These are phyloP conservation scores for Arthonia radiata DNA, from an alignment of 495 filamentous ascomycete species.

Conservation along the genomic window DNA sequence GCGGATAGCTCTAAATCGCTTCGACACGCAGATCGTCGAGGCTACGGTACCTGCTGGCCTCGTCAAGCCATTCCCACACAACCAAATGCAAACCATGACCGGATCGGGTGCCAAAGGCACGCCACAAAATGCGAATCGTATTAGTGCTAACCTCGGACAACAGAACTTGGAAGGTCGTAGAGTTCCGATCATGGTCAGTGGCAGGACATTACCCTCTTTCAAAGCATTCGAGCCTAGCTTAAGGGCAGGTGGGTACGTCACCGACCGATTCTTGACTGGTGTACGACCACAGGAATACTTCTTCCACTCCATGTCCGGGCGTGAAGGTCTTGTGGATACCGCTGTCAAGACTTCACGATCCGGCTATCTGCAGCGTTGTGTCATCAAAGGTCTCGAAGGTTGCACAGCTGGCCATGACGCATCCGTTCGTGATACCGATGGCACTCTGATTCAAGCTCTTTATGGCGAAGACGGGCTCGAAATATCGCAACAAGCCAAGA, in stretches of 20 bases:
- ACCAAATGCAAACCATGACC: constrained; percentile 99
- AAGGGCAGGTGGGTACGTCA: constrained; percentile 81
- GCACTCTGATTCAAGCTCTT: constrained; percentile 78
- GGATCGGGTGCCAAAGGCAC: constrained; percentile 87
- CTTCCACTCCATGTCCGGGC: constrained; percentile 98
- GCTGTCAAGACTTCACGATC: constrained; percentile 95
- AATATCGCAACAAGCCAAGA: constrained; percentile 77
- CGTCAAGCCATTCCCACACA: constrained; percentile 77
- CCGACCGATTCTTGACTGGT: constrained; percentile 91
- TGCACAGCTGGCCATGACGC: constrained; percentile 77
- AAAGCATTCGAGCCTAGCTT: constrained; percentile 71
- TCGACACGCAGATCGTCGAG: constrained; percentile 52
- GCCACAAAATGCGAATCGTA: constrained; percentile 81
- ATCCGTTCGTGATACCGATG: constrained; percentile 82
- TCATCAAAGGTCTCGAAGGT: constrained; percentile 98
- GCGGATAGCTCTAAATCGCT: too few species aligned
- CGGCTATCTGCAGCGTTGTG: constrained; percentile 88
- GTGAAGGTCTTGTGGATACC: constrained; percentile 97
- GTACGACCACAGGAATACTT: constrained; percentile 95
- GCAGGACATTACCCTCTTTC: constrained; percentile 90
- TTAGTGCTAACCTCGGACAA: constrained; percentile 92
- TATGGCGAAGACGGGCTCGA: constrained; percentile 95
- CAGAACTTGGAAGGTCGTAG: constrained; percentile 87
- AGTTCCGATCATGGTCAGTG: constrained; percentile 93
- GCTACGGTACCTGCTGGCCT: constrained; percentile 61